Percentiles rank a stretch among this genome's conserved stretches.
These are phyloP conservation scores for Pleurotus platypus DNA, from an alignment of 768 basidiomycete species.

Conservation along the genomic window DNA sequence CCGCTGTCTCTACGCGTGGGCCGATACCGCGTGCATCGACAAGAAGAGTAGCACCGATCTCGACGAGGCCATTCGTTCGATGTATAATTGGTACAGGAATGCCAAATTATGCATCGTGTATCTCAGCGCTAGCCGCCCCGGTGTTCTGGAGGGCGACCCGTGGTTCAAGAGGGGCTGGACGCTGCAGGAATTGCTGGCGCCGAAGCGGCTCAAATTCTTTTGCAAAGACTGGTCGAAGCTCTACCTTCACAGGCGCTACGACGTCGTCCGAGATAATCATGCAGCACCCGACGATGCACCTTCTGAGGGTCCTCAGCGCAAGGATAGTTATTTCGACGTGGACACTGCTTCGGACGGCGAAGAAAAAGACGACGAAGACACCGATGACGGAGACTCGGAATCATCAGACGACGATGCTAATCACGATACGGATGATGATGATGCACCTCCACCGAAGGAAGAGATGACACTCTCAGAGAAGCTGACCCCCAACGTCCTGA, in stretches of 20 bases:
- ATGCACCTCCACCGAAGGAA: too few species aligned
- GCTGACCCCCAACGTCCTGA: background rate
- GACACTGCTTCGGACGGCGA: too few species aligned
- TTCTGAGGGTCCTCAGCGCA: background rate
- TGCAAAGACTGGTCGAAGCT: background rate
- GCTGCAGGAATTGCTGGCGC: slow-evolving; percentile 2
- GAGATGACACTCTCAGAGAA: too few species aligned
- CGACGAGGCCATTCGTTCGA: background rate
- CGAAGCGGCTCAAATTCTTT: background rate
- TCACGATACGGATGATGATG: too few species aligned
- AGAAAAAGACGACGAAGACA: background rate
- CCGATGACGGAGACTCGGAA: background rate
- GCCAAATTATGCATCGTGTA: background rate
- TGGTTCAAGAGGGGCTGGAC: background rate
- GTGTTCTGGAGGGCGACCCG: background rate
- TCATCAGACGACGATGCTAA: too few species aligned
- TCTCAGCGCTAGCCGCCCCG: background rate
- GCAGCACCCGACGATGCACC: background rate
- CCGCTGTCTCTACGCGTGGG: background rate
- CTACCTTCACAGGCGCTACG: background rate
- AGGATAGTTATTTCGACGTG: background rate
- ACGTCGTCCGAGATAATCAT: too few species aligned
- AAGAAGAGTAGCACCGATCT: background rate
- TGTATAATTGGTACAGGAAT: background rate
- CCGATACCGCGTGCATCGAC: slow-evolving; percentile 2